These are phyloP conservation scores for Tetrahymena malaccensis DNA, from an alignment of 73 alveolate species.

Conservation along the genomic window DNA sequence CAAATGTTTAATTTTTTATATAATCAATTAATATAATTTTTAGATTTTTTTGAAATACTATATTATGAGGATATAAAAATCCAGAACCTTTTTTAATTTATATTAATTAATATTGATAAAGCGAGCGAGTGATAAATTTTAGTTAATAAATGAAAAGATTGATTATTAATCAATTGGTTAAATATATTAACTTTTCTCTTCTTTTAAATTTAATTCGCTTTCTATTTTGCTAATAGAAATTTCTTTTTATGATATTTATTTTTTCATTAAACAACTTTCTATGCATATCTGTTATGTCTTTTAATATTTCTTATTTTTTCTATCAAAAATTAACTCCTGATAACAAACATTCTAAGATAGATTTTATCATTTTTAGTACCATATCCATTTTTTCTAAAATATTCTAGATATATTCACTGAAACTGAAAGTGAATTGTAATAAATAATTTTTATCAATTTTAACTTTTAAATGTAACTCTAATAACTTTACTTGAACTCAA, in stretches of 20 bases:
- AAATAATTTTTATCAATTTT: neutral
- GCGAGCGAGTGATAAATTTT: neutral
- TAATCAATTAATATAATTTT: neutral
- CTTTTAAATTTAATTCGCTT: neutral
- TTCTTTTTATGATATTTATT: neutral
- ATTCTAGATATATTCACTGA: neutral
- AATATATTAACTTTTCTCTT: neutral
- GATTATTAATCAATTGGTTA: neutral
- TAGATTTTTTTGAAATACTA: neutral
- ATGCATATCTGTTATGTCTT: neutral
- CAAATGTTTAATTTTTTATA: neutral
- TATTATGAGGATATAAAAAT: neutral
- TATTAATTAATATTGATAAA: too few species aligned
- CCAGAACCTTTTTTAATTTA: neutral
- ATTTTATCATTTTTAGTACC: neutral
- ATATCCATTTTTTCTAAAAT: neutral
- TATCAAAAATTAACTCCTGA: neutral
- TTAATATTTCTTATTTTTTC: neutral
- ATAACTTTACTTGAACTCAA: too few species aligned
- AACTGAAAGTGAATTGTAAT: too few species aligned
- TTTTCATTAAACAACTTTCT: neutral
- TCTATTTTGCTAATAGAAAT: neutral
- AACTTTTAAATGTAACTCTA: neutral
- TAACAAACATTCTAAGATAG: too few species aligned
- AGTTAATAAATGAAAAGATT: neutral